Evolutionary conservation across 106 monocot species (phyloP).

Genomic region (Dendrobium officinale): DNA sequence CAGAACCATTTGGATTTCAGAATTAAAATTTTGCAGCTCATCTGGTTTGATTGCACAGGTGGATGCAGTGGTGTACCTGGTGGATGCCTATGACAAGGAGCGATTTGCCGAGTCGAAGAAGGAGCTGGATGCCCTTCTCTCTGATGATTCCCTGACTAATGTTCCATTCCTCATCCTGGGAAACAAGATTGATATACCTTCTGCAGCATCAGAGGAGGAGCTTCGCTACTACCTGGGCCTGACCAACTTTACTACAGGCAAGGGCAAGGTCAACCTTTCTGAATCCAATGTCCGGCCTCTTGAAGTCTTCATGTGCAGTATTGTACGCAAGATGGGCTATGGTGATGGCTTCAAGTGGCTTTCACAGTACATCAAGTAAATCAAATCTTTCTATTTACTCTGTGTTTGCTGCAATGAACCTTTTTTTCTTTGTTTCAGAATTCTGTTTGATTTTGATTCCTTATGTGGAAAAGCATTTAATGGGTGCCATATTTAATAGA

Average conservation of each 20-base stretch:
- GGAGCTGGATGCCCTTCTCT: slow-evolving; percentile 15
- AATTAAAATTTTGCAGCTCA: background rate
- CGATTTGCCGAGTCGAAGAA: slow-evolving; percentile 13
- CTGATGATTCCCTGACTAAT: slow-evolving; percentile 10
- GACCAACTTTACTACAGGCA: slow-evolving; percentile 13
- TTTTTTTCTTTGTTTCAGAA: background rate
- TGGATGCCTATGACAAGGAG: slow-evolving; percentile 17
- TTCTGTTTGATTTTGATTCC: slow-evolving; percentile 2
- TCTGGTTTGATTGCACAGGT: background rate
- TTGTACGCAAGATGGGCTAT: slow-evolving; percentile 10
- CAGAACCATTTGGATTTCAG: too few relatives aligned
- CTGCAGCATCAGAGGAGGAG: slow-evolving; percentile 13
- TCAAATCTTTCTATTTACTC: background rate
- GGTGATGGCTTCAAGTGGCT: slow-evolving; percentile 11
- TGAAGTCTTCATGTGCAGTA: slow-evolving; percentile 7
- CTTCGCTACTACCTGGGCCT: slow-evolving; percentile 9
- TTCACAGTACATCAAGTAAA: slow-evolving; percentile 7
- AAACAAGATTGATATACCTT: slow-evolving; percentile 8
- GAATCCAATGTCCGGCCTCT: slow-evolving; percentile 11
- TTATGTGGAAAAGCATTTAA: background rate
- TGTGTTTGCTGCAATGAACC: background rate
- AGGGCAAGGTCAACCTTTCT: slow-evolving; percentile 9
- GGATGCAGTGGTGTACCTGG: slow-evolving; percentile 14
- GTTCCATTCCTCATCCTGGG: slow-evolving; percentile 12
- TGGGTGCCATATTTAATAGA: too few relatives aligned